Conservation (phyloP, 1,284 basidiomycete genomes). For the Pholiota adiposa region DNA sequence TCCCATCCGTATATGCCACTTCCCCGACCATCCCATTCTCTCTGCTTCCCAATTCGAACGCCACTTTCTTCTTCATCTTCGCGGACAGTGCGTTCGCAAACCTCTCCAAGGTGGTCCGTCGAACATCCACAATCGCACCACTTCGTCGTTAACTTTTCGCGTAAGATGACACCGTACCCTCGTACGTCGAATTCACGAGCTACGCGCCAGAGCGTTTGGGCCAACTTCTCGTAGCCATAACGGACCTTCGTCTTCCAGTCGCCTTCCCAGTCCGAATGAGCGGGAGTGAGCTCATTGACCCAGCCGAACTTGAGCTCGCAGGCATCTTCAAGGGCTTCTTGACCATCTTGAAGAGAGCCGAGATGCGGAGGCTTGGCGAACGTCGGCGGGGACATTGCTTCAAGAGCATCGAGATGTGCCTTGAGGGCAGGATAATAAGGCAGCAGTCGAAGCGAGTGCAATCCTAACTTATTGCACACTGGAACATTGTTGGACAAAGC, state of each 20-base stretch:
- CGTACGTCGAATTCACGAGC: conserved; percentile 70
- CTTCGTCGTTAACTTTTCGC: conserved; percentile 69
- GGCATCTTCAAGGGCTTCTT: conserved; percentile 62
- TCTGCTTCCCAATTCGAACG: conserved; percentile 56
- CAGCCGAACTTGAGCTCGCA: conserved; percentile 39
- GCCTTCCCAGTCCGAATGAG: conserved; percentile 48
- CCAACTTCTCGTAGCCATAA: conserved; percentile 62
- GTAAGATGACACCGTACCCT: conserved; percentile 67
- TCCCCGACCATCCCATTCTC: conserved; percentile 74
- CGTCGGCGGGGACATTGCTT: conserved; percentile 53
- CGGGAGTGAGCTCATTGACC: conserved; percentile 26
- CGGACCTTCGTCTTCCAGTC: conserved; percentile 62
- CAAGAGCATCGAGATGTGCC: conserved; percentile 60
- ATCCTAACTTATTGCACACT: conserved; percentile 62
- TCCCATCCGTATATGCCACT: conserved; percentile 70
- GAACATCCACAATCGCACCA: conserved; percentile 81
- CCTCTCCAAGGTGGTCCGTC: conserved; percentile 73
- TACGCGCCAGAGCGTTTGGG: conserved; percentile 66
- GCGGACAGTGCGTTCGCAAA: conserved; percentile 69
- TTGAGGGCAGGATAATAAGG: conserved; percentile 62
- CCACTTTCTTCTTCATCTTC: conserved; percentile 63
- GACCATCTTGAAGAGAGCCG: conserved; percentile 56
- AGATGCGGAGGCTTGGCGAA: conserved; percentile 69
- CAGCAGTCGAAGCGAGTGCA: conserved; percentile 65
- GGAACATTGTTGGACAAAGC: conserved; percentile 69